Percentiles rank a stretch among this genome's conserved stretches.
phyloP scores from a whole-genome alignment of 352 stramenopile genomes.

The Pythium phragmitis region DNA sequence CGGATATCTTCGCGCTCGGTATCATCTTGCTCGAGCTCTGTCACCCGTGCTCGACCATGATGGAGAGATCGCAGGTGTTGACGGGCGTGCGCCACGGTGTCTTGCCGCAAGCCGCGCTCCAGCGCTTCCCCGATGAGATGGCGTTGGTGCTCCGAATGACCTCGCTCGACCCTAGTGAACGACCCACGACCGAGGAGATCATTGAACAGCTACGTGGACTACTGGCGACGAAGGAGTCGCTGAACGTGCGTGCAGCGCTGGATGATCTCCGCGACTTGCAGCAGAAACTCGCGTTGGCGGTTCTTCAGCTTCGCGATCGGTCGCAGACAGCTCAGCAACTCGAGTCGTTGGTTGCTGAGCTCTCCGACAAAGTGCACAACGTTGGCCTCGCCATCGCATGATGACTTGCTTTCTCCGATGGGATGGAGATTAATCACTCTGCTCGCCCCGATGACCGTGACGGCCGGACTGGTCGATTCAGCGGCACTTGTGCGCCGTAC shows the following conservation, averaged over 20 bases:
- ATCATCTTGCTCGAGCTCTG: slow-evolving; percentile 85
- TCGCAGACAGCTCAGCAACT: slow-evolving; percentile 60
- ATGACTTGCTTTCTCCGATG: background rate
- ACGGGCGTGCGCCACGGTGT: slow-evolving; percentile 76
- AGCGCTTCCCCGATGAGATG: slow-evolving; percentile 71
- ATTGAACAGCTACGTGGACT: slow-evolving; percentile 51
- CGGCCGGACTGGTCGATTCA: background rate
- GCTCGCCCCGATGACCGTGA: background rate
- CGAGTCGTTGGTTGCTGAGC: slow-evolving; percentile 57
- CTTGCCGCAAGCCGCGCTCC: slow-evolving; percentile 61
- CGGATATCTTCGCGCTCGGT: slow-evolving; percentile 81
- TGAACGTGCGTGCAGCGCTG: slow-evolving; percentile 47
- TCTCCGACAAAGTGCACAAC: slow-evolving; percentile 72
- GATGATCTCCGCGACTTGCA: slow-evolving; percentile 71
- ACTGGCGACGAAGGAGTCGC: slow-evolving; percentile 34
- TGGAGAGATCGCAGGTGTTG: slow-evolving; percentile 83
- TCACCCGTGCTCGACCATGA: slow-evolving; percentile 82
- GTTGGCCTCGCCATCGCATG: slow-evolving; percentile 57
- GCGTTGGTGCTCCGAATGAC: slow-evolving; percentile 77
- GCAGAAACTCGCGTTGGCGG: slow-evolving; percentile 46
- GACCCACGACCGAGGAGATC: slow-evolving; percentile 55
- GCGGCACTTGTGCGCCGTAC: too few species aligned
- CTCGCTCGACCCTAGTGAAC: slow-evolving; percentile 63
- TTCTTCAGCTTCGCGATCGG: slow-evolving; percentile 57
- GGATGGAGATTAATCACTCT: background rate